Conservation (phyloP, 2,329 filamentous ascomycete species). For the Penicillium fuscoglaucum region DNA sequence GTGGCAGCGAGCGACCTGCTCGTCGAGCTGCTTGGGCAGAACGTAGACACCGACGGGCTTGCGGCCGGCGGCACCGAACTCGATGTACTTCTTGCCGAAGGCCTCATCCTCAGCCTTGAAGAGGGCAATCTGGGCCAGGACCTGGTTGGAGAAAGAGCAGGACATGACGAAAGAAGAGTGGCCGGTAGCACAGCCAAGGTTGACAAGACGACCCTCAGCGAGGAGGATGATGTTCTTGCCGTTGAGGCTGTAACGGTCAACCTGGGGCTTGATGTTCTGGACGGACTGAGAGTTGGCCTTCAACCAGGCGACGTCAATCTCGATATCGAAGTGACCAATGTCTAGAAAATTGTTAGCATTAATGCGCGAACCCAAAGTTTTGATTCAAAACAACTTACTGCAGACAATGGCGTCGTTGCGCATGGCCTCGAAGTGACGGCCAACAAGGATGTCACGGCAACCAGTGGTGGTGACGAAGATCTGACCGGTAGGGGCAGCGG, state of each 20-base stretch:
- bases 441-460: slow-evolving; percentile 95
- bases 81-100: slow-evolving; percentile 91
- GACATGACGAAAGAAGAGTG: slow-evolving; percentile 99
- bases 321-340: slow-evolving; percentile 99
- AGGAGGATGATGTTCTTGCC: slow-evolving; percentile 98
- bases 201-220: slow-evolving; percentile 97
- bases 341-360: slow-evolving; percentile 40
- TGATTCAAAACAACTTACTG: slow-evolving; percentile 49
- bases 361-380: too few relatives aligned
- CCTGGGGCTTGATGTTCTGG: slow-evolving; percentile 99
- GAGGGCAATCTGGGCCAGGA: slow-evolving; percentile 97
- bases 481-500: slow-evolving; percentile 83
- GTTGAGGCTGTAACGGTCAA: slow-evolving; percentile 95
- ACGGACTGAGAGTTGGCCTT: slow-evolving; percentile 93
- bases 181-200: slow-evolving; percentile 97
- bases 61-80: slow-evolving; percentile 91
- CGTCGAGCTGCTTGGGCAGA: slow-evolving; percentile 97
- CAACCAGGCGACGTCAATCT: slow-evolving; percentile 99
- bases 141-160: slow-evolving; percentile 99
- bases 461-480: slow-evolving; percentile 99
- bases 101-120: slow-evolving; percentile 87
- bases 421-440: slow-evolving; percentile 92
- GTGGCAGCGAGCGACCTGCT: slow-evolving; percentile 96
- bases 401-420: slow-evolving; percentile 97
- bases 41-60: slow-evolving; percentile 92